These are phyloP conservation scores for Limnanthes douglasii DNA, from an alignment of 345 rosid species.

Conservation along the genomic window DNA sequence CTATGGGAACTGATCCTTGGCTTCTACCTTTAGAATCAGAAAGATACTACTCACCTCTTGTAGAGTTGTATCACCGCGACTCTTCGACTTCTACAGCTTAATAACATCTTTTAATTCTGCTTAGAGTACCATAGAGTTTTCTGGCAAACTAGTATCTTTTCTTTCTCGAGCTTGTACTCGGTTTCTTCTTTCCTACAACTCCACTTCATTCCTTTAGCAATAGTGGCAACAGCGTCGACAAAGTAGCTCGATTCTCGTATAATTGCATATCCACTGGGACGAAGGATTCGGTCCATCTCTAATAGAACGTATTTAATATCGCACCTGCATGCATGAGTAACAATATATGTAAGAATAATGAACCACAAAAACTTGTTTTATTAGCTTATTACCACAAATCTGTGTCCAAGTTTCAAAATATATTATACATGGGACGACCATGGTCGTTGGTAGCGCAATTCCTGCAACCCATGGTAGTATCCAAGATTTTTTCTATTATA, in stretches of 20 bases:
- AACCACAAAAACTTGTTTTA: neutral
- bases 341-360: conserved; percentile 6
- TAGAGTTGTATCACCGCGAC: neutral
- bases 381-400: no score
- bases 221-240: conserved; percentile 34
- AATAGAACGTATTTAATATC: conserved; percentile 72
- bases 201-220: conserved; percentile 86
- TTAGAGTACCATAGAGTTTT: conserved; percentile 82
- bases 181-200: conserved; percentile 62
- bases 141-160: conserved; percentile 76
- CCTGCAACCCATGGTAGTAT: no score
- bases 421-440: no score
- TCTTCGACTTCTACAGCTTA: conserved; percentile 9
- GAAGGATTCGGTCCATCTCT: conserved; percentile 89
- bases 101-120: conserved; percentile 25
- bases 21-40: conserved; percentile 1
- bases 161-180: conserved; percentile 45
- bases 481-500: no score
- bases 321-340: conserved; percentile 42
- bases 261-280: conserved; percentile 60
- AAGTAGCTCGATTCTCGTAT: conserved; percentile 77
- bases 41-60: neutral
- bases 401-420: neutral
- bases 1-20: neutral
- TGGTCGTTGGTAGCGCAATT: no score